Conservation (phyloP, 1,284 basidiomycete genomes). For the Moesziomyces globuligerus region DNA sequence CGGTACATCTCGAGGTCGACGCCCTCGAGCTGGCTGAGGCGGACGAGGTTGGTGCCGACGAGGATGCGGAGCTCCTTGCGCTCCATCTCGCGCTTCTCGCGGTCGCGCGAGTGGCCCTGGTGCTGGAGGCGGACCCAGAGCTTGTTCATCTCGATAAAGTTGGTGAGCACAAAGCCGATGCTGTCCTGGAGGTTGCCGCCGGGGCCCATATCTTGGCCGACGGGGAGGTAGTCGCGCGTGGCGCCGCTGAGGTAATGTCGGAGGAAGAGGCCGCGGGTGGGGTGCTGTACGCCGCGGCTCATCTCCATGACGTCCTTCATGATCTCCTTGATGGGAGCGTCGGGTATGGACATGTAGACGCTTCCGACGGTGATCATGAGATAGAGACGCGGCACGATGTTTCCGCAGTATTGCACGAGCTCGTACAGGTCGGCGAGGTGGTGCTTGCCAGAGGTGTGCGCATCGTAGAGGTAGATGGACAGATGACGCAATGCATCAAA, state of each 20-base stretch:
- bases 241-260: constrained; percentile 66
- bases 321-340: constrained; percentile 67
- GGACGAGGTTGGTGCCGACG: constrained; percentile 66
- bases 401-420: constrained; percentile 66
- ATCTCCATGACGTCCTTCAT: constrained; percentile 68
- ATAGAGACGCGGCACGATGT: constrained; percentile 66
- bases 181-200: constrained; percentile 63
- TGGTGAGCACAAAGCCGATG: constrained; percentile 66
- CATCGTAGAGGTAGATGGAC: constrained; percentile 66
- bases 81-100: constrained; percentile 66
- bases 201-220: constrained; percentile 60
- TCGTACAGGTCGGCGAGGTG: constrained; percentile 67
- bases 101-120: constrained; percentile 65
- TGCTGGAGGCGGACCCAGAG: constrained; percentile 67
- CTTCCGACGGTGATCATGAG: constrained; percentile 67
- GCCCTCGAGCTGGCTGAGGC: constrained; percentile 66
- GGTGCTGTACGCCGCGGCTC: constrained; percentile 66
- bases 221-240: constrained; percentile 65
- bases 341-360: constrained; percentile 67
- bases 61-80: constrained; percentile 65
- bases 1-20: constrained; percentile 64
- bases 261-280: constrained; percentile 65
- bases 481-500: constrained; percentile 66
- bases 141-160: constrained; percentile 68
- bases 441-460: constrained; percentile 62